A percentile compares a stretch with the other conserved stretches of the same genome.
phyloP scores from a whole-genome alignment of 1,284 basidiomycete species.

The Chiua sp. region DNA sequence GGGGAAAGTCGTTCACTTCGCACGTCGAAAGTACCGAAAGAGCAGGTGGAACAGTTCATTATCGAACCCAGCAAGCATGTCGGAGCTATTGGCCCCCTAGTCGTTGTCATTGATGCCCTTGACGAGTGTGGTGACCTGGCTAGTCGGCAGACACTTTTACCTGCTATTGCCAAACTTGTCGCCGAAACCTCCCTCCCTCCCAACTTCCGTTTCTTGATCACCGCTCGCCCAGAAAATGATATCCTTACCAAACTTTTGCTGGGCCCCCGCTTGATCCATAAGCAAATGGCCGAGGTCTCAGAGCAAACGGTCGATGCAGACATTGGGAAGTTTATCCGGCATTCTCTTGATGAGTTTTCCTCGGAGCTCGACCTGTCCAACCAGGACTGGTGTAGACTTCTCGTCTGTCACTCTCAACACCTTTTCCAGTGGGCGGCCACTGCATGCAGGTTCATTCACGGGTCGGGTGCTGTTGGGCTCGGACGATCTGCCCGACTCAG shows the following conservation, averaged over 20 bases:
- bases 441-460: slow-evolving; percentile 8
- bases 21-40: background rate
- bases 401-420: background rate
- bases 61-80: slow-evolving; percentile 3
- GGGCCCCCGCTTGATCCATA: background rate
- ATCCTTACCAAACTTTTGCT: background rate
- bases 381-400: slow-evolving; percentile 7
- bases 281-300: background rate
- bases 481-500: background rate
- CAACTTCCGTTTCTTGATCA: slow-evolving; percentile 12
- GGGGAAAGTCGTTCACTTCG: slow-evolving; percentile 5
- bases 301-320: background rate
- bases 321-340: slow-evolving; percentile 1
- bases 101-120: slow-evolving; percentile 16
- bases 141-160: background rate
- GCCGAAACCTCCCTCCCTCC: background rate
- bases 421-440: slow-evolving; percentile 15
- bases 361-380: slow-evolving; percentile 1
- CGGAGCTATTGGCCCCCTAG: background rate
- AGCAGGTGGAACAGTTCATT: slow-evolving; percentile 6
- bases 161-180: background rate
- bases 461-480: background rate
- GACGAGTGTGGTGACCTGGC: slow-evolving; percentile 11
- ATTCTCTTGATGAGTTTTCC: background rate
- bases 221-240: slow-evolving; percentile 2